Base-by-base conservation (phyloP, 2,329 filamentous ascomycete species). In the Aphanocladium album region DNA sequence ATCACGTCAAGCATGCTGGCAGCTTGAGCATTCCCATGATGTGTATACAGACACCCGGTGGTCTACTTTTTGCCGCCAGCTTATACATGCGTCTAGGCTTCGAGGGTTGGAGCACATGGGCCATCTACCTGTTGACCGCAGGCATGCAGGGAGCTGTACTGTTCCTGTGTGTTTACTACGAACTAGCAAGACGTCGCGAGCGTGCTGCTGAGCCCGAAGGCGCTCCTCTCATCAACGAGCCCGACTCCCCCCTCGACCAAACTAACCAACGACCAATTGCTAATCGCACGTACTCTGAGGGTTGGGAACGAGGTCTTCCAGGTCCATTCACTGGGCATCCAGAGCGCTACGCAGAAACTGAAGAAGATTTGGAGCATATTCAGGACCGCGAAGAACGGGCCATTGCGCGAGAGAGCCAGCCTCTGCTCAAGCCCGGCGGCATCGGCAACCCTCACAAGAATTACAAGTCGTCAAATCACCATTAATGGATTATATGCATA, bases 11-110 rank as follows among this genome's bases (percentile, higher is more conserved):
- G 71, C 88, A 93, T 68, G 89, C 96, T 2, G 92, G 92, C 59
- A 96, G 92, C 72, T 77, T 99, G 67, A 96, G 91, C 69, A 95
- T 99, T 60, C 89, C 91, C 5, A 98, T 97, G 89, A 98, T 99
- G 93, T 89, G 90, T 71, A 96, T 99, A 37, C 95, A 99, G 74
- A 97, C 93, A 0, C 95, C 95, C 0, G 95, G 95, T 0, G 92
- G 91, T 62, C 88, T 96, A 67, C 77, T 99, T 7, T 98, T 96
- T 76, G 92, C 93, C 0, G 88, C 83, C 14, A 97, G 92, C 72
- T 77, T 99, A 47, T 91, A 88, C 55, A 85, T 84, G 8, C 84
- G 95, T 50, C 81, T 97, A 21, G 95, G 95, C 0, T 81, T 80
- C 68, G 86, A 83, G 37, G 93, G 93, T 0, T 99, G 95, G 95